phyloP scores from a whole-genome alignment of 305 asterid genomes.

The Fraxinus nigra region DNA sequence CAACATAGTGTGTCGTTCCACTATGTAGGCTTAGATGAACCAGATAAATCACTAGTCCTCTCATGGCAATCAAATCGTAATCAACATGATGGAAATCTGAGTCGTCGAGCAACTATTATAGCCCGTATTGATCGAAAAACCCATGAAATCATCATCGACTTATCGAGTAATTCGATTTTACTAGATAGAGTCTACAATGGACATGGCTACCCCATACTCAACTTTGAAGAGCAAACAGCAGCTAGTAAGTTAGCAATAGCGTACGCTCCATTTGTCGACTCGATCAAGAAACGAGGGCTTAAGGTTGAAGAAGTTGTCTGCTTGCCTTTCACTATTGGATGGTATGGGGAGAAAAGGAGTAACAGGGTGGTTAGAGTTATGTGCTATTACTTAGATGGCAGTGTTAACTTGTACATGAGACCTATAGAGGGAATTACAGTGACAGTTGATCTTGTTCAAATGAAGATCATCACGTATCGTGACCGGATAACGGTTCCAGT shows the following conservation, averaged over 20 bases:
- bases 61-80: slow-evolving; percentile 32
- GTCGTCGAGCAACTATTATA: slow-evolving; percentile 36
- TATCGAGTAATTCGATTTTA: slow-evolving; percentile 19
- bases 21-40: slow-evolving; percentile 53
- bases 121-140: slow-evolving; percentile 22
- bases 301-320: slow-evolving; percentile 38
- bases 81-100: background rate
- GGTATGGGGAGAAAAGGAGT: slow-evolving; percentile 40
- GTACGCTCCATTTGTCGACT: slow-evolving; percentile 36
- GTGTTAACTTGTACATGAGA: slow-evolving; percentile 38
- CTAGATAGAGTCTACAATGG: slow-evolving; percentile 37
- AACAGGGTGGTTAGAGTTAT: slow-evolving; percentile 27
- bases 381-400: slow-evolving; percentile 32
- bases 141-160: slow-evolving; percentile 35
- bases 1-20: slow-evolving; percentile 35
- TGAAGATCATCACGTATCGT: slow-evolving; percentile 29
- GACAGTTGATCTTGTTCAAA: slow-evolving; percentile 34
- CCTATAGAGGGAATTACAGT: slow-evolving; percentile 42
- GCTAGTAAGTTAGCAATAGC: slow-evolving; percentile 27
- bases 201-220: slow-evolving; percentile 42
- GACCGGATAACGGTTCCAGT: slow-evolving; percentile 26
- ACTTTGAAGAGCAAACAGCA: slow-evolving; percentile 25
- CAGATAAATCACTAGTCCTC: slow-evolving; percentile 35
- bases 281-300: slow-evolving; percentile 40
- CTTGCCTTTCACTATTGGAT: slow-evolving; percentile 32